Conservation (phyloP, 805 yeast genomes). For the Tetrapisispora arboricola region DNA sequence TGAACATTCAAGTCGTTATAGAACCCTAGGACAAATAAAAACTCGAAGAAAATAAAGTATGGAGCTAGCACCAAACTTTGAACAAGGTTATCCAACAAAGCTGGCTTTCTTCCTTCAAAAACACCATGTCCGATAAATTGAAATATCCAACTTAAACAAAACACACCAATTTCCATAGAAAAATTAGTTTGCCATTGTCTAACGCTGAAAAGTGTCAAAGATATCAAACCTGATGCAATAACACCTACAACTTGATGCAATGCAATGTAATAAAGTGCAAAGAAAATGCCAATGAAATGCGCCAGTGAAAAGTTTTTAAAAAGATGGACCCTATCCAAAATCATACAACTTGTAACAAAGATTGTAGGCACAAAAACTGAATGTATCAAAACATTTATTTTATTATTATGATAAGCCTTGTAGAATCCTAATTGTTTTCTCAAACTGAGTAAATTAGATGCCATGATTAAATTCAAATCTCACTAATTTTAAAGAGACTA, state of each 20-base stretch:
- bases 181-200: background rate
- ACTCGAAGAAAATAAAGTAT: slow-evolving; percentile 73
- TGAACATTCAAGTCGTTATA: slow-evolving; percentile 17
- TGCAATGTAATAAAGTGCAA: slow-evolving; percentile 46
- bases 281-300: slow-evolving; percentile 26
- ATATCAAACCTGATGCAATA: slow-evolving; percentile 33
- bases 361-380: slow-evolving; percentile 72
- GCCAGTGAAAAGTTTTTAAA: slow-evolving; percentile 4
- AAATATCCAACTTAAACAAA: slow-evolving; percentile 62
- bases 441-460: slow-evolving; percentile 9
- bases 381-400: slow-evolving; percentile 65
- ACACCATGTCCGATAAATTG: slow-evolving; percentile 85
- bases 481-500: no score
- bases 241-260: slow-evolving; percentile 47
- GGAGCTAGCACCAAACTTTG: slow-evolving; percentile 91
- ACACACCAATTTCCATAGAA: slow-evolving; percentile 15
- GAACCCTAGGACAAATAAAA: slow-evolving; percentile 59
- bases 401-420: slow-evolving; percentile 42
- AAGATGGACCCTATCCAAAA: slow-evolving; percentile 11
- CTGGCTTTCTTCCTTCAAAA: slow-evolving; percentile 78
- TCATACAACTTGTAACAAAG: slow-evolving; percentile 36
- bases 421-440: slow-evolving; percentile 47
- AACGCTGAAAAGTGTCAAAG: slow-evolving; percentile 16
- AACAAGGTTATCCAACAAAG: slow-evolving; percentile 66
- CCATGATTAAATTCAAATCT: background rate